phyloP scores from a whole-genome alignment of 1,284 basidiomycete genomes.

The Ceratobasidium papillatum region DNA sequence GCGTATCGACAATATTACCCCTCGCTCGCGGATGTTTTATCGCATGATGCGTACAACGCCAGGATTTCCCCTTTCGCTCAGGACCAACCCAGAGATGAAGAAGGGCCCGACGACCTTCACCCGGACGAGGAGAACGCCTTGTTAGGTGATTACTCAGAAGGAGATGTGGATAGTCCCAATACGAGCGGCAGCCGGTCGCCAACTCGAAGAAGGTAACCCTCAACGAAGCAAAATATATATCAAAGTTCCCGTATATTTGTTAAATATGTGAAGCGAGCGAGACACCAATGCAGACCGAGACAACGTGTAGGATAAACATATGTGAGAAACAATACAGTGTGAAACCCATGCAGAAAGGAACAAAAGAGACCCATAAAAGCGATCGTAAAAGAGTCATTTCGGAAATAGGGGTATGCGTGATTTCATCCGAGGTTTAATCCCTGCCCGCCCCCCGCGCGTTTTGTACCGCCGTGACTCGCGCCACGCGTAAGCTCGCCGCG shows the following conservation, averaged over 20 bases:
- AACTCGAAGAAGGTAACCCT: background rate
- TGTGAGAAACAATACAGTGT: slow-evolving; percentile 40
- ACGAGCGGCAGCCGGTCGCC: background rate
- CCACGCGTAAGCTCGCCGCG: slow-evolving; percentile 28
- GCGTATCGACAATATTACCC: slow-evolving; percentile 86
- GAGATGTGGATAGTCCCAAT: background rate
- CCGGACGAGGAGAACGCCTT: slow-evolving; percentile 18
- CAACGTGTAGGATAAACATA: slow-evolving; percentile 40
- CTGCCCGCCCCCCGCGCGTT: slow-evolving; percentile 29
- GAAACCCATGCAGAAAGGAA: slow-evolving; percentile 21
- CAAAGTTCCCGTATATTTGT: background rate
- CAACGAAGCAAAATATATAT: background rate
- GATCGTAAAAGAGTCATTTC: slow-evolving; percentile 35
- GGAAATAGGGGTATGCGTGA: slow-evolving; percentile 20
- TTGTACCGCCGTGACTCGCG: slow-evolving; percentile 37
- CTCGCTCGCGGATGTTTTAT: slow-evolving; percentile 63
- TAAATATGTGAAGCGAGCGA: background rate
- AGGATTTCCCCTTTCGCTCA: slow-evolving; percentile 21
- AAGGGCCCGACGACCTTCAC: background rate
- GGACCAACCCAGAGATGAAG: background rate
- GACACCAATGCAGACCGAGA: slow-evolving; percentile 26
- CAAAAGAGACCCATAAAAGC: slow-evolving; percentile 22
- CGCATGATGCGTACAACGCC: slow-evolving; percentile 56
- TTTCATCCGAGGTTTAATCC: slow-evolving; percentile 5
- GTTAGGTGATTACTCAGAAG: slow-evolving; percentile 21